Evolutionary conservation across 345 rosid species (phyloP).

Genomic region (Gossypium mustelinum): DNA sequence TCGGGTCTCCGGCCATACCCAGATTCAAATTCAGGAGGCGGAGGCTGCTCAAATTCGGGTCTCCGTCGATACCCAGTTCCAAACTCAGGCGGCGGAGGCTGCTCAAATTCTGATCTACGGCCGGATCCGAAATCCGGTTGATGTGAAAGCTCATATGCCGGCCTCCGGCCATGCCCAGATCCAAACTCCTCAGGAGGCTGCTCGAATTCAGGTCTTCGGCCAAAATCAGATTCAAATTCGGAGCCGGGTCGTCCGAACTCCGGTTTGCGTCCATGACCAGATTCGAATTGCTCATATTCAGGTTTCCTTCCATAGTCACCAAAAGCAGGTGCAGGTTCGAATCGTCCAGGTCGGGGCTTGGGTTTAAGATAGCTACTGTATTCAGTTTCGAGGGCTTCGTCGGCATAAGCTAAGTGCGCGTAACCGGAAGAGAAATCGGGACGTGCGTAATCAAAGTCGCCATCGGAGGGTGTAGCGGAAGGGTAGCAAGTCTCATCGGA

Average conservation of each 20-base stretch:
- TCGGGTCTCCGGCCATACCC: constrained; percentile 37
- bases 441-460: constrained; percentile 56
- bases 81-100: not conserved
- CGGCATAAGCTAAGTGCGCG: constrained; percentile 71
- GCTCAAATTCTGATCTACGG: not conserved
- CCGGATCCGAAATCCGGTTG: not conserved
- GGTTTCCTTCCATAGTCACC: constrained; percentile 33
- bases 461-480: constrained; percentile 34
- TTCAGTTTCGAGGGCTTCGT: constrained; percentile 57
- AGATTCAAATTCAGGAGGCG: constrained; percentile 22
- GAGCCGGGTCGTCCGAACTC: constrained; percentile 29
- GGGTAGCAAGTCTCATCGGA: constrained; percentile 70
- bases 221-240: constrained; percentile 28
- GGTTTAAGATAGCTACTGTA: constrained; percentile 79
- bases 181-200: constrained; percentile 17
- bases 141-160: not conserved
- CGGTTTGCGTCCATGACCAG: constrained; percentile 34
- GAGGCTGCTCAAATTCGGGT: not conserved
- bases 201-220: constrained; percentile 13
- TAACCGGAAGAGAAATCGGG: constrained; percentile 58
- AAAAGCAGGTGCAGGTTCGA: constrained; percentile 28
- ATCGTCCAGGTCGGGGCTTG: constrained; percentile 62
- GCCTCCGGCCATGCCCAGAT: constrained; percentile 24
- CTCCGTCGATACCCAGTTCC: constrained; percentile 24
- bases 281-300: not conserved